These are phyloP conservation scores for Ophiostoma tasmaniense DNA, from an alignment of 2,329 filamentous ascomycete genomes.

Conservation along the genomic window DNA sequence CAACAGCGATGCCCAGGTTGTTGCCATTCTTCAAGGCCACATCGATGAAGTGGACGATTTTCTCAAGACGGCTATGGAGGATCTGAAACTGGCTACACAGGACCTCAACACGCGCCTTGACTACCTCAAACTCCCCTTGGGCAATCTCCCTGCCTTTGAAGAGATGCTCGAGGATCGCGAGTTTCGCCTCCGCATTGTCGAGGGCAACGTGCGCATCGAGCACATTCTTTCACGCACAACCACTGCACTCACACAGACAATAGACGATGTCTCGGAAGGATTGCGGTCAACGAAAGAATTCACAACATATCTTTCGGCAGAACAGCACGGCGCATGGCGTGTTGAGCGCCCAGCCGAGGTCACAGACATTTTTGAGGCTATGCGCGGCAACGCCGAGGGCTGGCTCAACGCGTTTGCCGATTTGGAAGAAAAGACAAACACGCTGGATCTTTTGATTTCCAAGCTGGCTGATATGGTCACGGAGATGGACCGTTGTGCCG, in stretches of 20 bases:
- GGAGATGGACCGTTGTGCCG: slow-evolving; percentile 80
- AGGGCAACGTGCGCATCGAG: slow-evolving; percentile 85
- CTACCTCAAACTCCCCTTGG: slow-evolving; percentile 72
- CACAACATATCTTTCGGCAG: slow-evolving; percentile 60
- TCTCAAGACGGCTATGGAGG: slow-evolving; percentile 75
- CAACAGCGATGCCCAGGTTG: slow-evolving; percentile 80
- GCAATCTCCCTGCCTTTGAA: slow-evolving; percentile 75
- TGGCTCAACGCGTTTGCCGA: slow-evolving; percentile 77
- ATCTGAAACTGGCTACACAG: slow-evolving; percentile 66
- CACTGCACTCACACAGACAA: slow-evolving; percentile 63
- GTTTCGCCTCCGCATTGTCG: slow-evolving; percentile 74
- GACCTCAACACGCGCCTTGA: slow-evolving; percentile 76
- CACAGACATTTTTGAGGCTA: slow-evolving; percentile 71
- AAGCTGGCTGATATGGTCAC: slow-evolving; percentile 68
- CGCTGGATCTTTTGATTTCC: slow-evolving; percentile 60
- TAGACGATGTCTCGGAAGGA: slow-evolving; percentile 72
- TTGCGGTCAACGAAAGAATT: slow-evolving; percentile 69
- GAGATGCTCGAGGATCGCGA: slow-evolving; percentile 75
- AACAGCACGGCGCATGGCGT: slow-evolving; percentile 54
- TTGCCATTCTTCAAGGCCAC: slow-evolving; percentile 80
- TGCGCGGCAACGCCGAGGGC: slow-evolving; percentile 86
- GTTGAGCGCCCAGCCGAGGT: slow-evolving; percentile 51
- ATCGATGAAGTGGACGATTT: slow-evolving; percentile 93
- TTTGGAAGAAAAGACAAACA: slow-evolving; percentile 63
- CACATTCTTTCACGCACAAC: slow-evolving; percentile 77